phyloP scores from a whole-genome alignment of 805 yeast genomes.

The Huiozyma sinensis region DNA sequence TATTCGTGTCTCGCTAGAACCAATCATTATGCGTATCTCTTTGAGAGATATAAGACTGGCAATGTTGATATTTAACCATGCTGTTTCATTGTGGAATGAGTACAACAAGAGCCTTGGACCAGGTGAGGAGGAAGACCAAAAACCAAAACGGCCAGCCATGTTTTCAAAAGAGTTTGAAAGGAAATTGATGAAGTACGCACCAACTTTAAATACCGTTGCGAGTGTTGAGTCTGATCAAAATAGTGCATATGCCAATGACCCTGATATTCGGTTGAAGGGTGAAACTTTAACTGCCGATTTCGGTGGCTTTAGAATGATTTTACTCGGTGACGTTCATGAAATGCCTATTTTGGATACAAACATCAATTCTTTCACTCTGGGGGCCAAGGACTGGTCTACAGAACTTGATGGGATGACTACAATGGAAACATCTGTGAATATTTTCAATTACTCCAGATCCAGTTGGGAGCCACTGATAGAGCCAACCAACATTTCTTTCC shows the following conservation, averaged over 20 bases:
- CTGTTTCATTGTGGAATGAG: conserved; percentile 39
- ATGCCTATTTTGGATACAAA: conserved; percentile 76
- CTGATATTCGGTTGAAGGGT: conserved; percentile 43
- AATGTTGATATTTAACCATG: conserved; percentile 57
- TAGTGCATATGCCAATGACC: conserved; percentile 7
- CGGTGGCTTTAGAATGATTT: conserved; percentile 69
- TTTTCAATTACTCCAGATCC: conserved; percentile 80
- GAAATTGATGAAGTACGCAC: conserved; percentile 49
- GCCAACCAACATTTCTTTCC: conserved; percentile 71
- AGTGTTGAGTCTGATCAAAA: conserved; percentile 4
- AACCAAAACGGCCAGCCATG: conserved; percentile 4
- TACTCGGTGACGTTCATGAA: conserved; percentile 87
- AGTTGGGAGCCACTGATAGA: conserved; percentile 94
- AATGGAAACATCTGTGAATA: conserved; percentile 56
- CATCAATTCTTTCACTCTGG: conserved; percentile 54
- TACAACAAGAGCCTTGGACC: neutral
- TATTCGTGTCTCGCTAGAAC: conserved; percentile 66
- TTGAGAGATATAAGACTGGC: conserved; percentile 81
- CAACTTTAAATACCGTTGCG: conserved; percentile 44
- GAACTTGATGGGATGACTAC: conserved; percentile 61
- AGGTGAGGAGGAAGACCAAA: conserved; percentile 19
- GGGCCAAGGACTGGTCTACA: conserved; percentile 77
- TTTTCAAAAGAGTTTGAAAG: conserved; percentile 57
- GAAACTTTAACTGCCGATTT: conserved; percentile 58
- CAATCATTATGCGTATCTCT: conserved; percentile 70